These are phyloP conservation scores for Pholiota microspora DNA, from an alignment of 768 basidiomycete genomes.

Conservation along the genomic window DNA sequence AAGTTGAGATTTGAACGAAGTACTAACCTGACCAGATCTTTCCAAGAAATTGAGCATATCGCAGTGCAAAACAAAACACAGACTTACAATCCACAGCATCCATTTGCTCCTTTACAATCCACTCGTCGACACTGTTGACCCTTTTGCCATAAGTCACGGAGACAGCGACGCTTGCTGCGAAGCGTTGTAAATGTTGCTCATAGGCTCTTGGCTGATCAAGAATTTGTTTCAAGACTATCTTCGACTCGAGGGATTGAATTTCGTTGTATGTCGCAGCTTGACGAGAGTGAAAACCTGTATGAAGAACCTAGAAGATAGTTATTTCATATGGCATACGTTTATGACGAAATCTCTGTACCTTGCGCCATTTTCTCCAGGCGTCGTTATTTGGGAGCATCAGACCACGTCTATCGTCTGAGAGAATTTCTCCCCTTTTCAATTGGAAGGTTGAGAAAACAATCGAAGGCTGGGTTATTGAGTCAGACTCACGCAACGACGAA, in stretches of 20 bases:
- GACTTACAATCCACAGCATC: constrained; percentile 40
- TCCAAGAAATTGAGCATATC: neutral
- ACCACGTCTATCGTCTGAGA: constrained; percentile 44
- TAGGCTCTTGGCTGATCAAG: constrained; percentile 35
- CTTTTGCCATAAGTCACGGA: constrained; percentile 43
- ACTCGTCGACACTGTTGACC: constrained; percentile 43
- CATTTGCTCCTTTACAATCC: constrained; percentile 46
- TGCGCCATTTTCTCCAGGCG: constrained; percentile 47
- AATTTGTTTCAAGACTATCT: constrained; percentile 39
- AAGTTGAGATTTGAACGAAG: neutral
- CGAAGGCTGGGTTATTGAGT: neutral
- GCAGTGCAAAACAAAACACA: neutral
- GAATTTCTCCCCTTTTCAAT: constrained; percentile 37
- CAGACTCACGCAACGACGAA: constrained; percentile 40
- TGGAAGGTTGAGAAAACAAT: neutral
- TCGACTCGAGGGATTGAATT: constrained; percentile 47
- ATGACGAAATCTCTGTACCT: constrained; percentile 26
- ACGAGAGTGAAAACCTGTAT: constrained; percentile 39
- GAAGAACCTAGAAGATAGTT: constrained; percentile 32
- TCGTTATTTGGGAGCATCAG: constrained; percentile 43
- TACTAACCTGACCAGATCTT: constrained; percentile 21
- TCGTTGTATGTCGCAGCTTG: constrained; percentile 42
- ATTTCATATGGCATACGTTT: too few species aligned
- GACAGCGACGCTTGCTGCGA: constrained; percentile 42
- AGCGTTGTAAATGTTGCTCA: constrained; percentile 42